Evolutionary conservation across 2,329 filamentous ascomycete genomes (phyloP).

Genomic region (Didymella glomerata): DNA sequence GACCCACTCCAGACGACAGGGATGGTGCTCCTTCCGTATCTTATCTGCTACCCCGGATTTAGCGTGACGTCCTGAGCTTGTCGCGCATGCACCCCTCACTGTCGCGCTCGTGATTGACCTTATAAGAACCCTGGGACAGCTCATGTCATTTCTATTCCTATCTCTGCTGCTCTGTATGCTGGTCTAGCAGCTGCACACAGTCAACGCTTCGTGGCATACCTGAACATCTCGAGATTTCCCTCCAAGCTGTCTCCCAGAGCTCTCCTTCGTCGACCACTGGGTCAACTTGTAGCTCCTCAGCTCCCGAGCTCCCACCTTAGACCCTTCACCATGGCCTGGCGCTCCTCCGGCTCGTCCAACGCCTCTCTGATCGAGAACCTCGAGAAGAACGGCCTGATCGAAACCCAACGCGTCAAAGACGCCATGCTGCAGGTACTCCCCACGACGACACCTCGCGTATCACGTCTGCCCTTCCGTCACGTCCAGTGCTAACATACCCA

Average conservation of each 20-base stretch:
- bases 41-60: slow-evolving; percentile 18
- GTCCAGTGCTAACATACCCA: slow-evolving; percentile 5
- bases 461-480: background rate
- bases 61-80: slow-evolving; percentile 20
- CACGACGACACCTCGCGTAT: slow-evolving; percentile 9
- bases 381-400: slow-evolving; percentile 74
- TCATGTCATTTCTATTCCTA: background rate
- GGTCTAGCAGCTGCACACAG: slow-evolving; percentile 29
- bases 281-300: slow-evolving; percentile 3
- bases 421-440: slow-evolving; percentile 75
- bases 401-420: slow-evolving; percentile 72
- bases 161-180: slow-evolving; percentile 17
- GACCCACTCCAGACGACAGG: slow-evolving; percentile 10
- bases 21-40: background rate
- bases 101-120: background rate
- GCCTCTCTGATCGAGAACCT: slow-evolving; percentile 80
- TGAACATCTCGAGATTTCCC: slow-evolving; percentile 21
- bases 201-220: background rate
- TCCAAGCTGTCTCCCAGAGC: slow-evolving; percentile 25
- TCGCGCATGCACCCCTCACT: slow-evolving; percentile 22
- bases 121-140: background rate
- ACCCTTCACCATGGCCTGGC: slow-evolving; percentile 80
- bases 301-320: slow-evolving; percentile 12
- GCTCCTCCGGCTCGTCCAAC: slow-evolving; percentile 79
- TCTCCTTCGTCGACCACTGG: slow-evolving; percentile 28